Base-by-base conservation (phyloP, 371 early-diverging fungal species). In the Mortierella sp. region DNA sequence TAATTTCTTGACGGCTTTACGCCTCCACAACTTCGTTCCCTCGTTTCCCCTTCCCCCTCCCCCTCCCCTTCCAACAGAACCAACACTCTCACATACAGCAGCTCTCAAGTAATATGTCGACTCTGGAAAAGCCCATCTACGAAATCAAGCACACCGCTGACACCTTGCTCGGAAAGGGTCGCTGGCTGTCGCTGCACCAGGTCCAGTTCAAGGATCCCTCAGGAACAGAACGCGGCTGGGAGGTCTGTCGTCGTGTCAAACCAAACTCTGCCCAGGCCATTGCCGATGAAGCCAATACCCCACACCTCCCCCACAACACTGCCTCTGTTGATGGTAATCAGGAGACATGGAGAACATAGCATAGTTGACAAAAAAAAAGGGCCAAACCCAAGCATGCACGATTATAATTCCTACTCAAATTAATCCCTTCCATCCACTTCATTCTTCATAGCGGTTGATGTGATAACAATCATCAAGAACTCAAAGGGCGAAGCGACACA, bases 101-200 rank as follows among this genome's bases (percentile, higher is more conserved):
- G n/a, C n/a, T n/a, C n/a, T n/a, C n/a, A 45, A 9, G 48, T 16
- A 52, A n/a, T 50, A 72, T 66, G 64, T 4, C 43, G 0, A 31
- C 29, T 10, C 74, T 64, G 13, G 61, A 58, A 19, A 67, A 66
- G 9, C 77, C 64, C 1, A 71, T 81, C 29, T 48, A 39, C 39
- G 47, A 76, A 13, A 52, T 81, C 37, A 71, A 67, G 41, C 64
- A 50, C 37, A 66, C 50, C 6, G 48, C 45, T 9, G 77, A 77
- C 6, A 70, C 68, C 6, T 64, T 77, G 31, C 72, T 88, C 22
- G 89, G 87, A 8, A 70, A 76, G 43, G 90, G 91, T 5, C 73
- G 86, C 13, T 91, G 91, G 91, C 71, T 91, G 19, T 71, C 80
- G 34, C 77, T 91, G n/a, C 89, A 91, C 65, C 67, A 74, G 29